phyloP scores from a whole-genome alignment of 2,329 filamentous ascomycete genomes.

The Alternaria consortialis region DNA sequence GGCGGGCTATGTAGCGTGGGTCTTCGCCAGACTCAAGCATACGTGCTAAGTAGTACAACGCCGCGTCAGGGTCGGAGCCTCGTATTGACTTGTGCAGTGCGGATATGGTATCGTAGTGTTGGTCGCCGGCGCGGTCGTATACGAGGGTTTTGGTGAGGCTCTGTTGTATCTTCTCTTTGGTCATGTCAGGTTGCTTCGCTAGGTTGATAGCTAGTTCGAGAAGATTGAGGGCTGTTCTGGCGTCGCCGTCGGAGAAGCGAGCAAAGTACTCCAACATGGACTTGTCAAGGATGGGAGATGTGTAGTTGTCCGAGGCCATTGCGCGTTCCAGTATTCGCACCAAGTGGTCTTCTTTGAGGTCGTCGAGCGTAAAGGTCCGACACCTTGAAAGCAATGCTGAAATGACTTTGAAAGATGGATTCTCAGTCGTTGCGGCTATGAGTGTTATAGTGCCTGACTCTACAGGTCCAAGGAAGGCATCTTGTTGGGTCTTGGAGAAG shows the following conservation, averaged over 20 bases:
- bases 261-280: slow-evolving; percentile 84
- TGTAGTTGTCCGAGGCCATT: slow-evolving; percentile 65
- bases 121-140: slow-evolving; percentile 93
- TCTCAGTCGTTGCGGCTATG: slow-evolving; percentile 96
- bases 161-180: slow-evolving; percentile 79
- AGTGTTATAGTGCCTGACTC: slow-evolving; percentile 90
- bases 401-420: slow-evolving; percentile 93
- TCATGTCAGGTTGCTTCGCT: slow-evolving; percentile 70
- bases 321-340: slow-evolving; percentile 79
- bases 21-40: slow-evolving; percentile 98
- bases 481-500: slow-evolving; percentile 91
- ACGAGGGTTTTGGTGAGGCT: slow-evolving; percentile 90
- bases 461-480: slow-evolving; percentile 91
- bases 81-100: slow-evolving; percentile 97
- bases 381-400: slow-evolving; percentile 87
- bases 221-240: slow-evolving; percentile 89
- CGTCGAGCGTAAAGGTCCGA: slow-evolving; percentile 84
- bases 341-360: slow-evolving; percentile 77
- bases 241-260: slow-evolving; percentile 89
- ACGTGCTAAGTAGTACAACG: slow-evolving; percentile 91
- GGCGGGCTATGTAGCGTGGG: slow-evolving; percentile 87
- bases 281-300: slow-evolving; percentile 72
- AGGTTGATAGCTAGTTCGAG: slow-evolving; percentile 88
- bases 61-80: slow-evolving; percentile 84
- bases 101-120: slow-evolving; percentile 97